Conservation (phyloP, 108 stramenopile species). For the Phaeodactylum tricornutum region DNA sequence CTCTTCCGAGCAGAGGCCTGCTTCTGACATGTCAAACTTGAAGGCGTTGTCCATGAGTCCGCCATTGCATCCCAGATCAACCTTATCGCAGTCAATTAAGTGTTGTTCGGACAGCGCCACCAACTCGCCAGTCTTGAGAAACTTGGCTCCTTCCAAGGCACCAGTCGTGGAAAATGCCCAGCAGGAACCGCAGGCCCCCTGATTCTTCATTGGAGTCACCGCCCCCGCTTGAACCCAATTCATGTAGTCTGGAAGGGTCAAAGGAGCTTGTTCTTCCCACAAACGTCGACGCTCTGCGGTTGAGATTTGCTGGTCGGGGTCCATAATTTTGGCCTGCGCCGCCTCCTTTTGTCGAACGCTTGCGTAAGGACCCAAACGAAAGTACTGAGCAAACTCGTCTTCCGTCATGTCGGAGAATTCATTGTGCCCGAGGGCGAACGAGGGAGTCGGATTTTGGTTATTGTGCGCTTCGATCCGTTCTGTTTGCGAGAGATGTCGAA, state of each 20-base stretch:
- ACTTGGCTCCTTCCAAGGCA: slow-evolving; percentile 87
- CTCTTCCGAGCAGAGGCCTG: slow-evolving; percentile 80
- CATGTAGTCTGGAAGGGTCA: slow-evolving; percentile 45
- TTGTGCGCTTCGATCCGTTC: slow-evolving; percentile 85
- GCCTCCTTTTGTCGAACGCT: slow-evolving; percentile 14
- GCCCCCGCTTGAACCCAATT: slow-evolving; percentile 81
- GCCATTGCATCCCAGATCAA: slow-evolving; percentile 83
- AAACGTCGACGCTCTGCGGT: slow-evolving; percentile 12
- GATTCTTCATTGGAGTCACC: slow-evolving; percentile 88
- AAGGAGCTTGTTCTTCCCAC: slow-evolving; percentile 10
- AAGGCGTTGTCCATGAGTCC: slow-evolving; percentile 96
- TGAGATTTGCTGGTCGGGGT: slow-evolving; percentile 5
- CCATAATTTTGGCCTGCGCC: slow-evolving; percentile 21
- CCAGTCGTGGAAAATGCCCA: slow-evolving; percentile 97
- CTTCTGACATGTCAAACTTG: slow-evolving; percentile 68
- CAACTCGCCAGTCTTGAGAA: slow-evolving; percentile 76
- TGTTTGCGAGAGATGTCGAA: slow-evolving; percentile 13
- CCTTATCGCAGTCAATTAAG: slow-evolving; percentile 87
- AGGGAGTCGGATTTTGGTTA: slow-evolving; percentile 35
- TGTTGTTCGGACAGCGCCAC: slow-evolving; percentile 87
- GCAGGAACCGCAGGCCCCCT: slow-evolving; percentile 84
- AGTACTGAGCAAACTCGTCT: slow-evolving; percentile 70
- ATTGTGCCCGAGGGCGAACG: slow-evolving; percentile 83
- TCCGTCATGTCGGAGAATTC: slow-evolving; percentile 79
- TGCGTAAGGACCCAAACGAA: slow-evolving; percentile 45